Evolutionary conservation across 1,139 yeast species (phyloP).

Genomic region (Diutina pseudorugosa): DNA sequence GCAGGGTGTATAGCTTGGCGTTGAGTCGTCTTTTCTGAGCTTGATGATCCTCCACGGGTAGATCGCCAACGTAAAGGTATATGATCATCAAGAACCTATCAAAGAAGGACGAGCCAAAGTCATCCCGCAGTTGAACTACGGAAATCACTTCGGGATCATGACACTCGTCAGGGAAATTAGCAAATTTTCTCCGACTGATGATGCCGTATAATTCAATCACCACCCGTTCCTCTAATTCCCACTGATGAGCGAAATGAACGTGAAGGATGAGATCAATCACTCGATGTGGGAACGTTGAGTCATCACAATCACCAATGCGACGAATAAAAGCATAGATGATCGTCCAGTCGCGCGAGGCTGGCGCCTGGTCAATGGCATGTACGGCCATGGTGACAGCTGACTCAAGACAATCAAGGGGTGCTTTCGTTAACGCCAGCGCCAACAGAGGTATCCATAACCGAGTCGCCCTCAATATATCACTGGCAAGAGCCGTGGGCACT

Average conservation of each 20-base stretch:
- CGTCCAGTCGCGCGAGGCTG: conserved; percentile 13
- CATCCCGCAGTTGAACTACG: conserved; percentile 16
- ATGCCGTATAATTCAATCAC: conserved; percentile 19
- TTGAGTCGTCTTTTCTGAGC: conserved; percentile 17
- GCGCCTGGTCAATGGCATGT: not conserved
- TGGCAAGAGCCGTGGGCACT: not conserved
- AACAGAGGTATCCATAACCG: conserved; percentile 14
- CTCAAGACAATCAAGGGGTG: not conserved
- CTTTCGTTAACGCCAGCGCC: conserved; percentile 8
- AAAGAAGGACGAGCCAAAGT: conserved; percentile 21
- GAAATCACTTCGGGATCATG: conserved; percentile 16
- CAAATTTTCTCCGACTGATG: conserved; percentile 22
- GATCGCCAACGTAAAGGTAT: conserved; percentile 21
- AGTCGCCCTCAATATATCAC: conserved; percentile 7
- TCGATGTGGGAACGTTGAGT: conserved; percentile 13
- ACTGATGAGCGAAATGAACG: conserved; percentile 17
- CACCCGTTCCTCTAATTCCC: conserved; percentile 28
- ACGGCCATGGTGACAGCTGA: not conserved
- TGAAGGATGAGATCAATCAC: conserved; percentile 15
- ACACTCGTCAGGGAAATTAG: conserved; percentile 26
- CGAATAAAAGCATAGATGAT: conserved; percentile 15
- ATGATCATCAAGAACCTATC: conserved; percentile 26
- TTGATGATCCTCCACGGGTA: conserved; percentile 15
- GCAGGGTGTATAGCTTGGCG: conserved; percentile 27
- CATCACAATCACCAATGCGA: conserved; percentile 8